These are phyloP conservation scores for Populus hybrid DNA, from an alignment of 441 rosid genomes.

Conservation along the genomic window DNA sequence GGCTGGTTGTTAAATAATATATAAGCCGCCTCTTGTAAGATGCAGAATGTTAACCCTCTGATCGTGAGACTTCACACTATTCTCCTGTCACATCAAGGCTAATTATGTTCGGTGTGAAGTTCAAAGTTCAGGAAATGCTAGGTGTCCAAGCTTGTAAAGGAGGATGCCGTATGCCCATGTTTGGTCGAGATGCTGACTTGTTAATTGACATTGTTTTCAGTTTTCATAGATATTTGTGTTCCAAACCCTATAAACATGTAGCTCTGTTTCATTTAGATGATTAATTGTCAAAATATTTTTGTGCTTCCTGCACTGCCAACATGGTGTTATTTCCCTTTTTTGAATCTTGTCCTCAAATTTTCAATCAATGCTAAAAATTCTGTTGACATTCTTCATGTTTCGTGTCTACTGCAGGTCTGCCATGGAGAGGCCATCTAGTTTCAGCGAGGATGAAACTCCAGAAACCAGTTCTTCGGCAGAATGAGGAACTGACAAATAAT, in stretches of 20 bases:
- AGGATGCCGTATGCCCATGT: background rate
- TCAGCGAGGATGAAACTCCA: constrained; percentile 68
- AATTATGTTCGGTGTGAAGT: background rate
- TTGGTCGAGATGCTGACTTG: background rate
- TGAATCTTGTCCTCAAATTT: background rate
- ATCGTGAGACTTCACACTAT: background rate
- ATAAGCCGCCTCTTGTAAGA: background rate
- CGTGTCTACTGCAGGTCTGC: constrained; percentile 36
- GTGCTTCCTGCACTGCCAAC: background rate
- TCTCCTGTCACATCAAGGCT: background rate
- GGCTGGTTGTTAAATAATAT: background rate
- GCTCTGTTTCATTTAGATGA: background rate
- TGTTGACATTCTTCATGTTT: constrained; percentile 12
- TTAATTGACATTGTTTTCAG: background rate
- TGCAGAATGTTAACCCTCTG: background rate
- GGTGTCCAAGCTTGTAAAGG: background rate
- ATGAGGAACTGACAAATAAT: constrained; percentile 18
- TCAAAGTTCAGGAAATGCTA: background rate
- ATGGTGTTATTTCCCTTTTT: background rate
- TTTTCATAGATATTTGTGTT: background rate
- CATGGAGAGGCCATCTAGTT: constrained; percentile 51
- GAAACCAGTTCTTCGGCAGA: constrained; percentile 57
- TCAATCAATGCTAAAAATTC: no score
- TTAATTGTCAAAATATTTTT: background rate
- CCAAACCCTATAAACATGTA: background rate